Base-by-base conservation (phyloP, 2,329 filamentous ascomycete species). In the Fusarium sp. region DNA sequence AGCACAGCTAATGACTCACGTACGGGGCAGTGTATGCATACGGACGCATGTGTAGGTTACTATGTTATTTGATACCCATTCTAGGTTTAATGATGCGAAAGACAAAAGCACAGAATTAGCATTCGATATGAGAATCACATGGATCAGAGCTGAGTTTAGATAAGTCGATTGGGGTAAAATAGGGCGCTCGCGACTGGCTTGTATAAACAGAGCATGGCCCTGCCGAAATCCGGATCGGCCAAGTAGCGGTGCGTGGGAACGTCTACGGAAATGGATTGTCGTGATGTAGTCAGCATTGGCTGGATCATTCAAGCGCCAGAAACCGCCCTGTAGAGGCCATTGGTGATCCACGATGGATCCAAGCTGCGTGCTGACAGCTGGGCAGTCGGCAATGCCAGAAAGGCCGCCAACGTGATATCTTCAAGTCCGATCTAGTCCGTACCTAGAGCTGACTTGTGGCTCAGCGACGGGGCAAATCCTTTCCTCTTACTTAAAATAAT, bases 41-140 rank as follows among this genome's bases (percentile, higher is more conserved):
- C 33, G 11, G 10, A 26, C n/a, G 17, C 11, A 31, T 17, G 28
- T 58, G 18, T 52, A 58, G 60, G 54, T 36, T 55, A 36, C 15
- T 52, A 20, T 52, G 50, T 4, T 48, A 56, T 55, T 69, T 69
- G 67, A 69, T 69, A 69, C 67, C 67, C 67, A 46, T 20, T 48
- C n/a, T 42, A 53, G 43, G 51, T 22, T 28, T 22, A 33, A 43
- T 48, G 17, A 38, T 58, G 45, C 42, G 28, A 39, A 39, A 46
- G 52, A 40, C 15, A 36, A 42, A 40, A 48, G 42, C 24, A 20
- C 31, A 40, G 28, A 26, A 3, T 8, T 22, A 33, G 40, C 42
- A 39, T 57, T 14, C 17, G 20, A 38, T 38, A 42, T 11, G 13
- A 54, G 8, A 44, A 7, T 4, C 31, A 20, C n/a, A 22, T 11